A percentile compares a stretch with the other conserved stretches of the same genome.
phyloP scores from a whole-genome alignment of 1,139 yeast genomes.

The Magnusiomyces ingens region DNA sequence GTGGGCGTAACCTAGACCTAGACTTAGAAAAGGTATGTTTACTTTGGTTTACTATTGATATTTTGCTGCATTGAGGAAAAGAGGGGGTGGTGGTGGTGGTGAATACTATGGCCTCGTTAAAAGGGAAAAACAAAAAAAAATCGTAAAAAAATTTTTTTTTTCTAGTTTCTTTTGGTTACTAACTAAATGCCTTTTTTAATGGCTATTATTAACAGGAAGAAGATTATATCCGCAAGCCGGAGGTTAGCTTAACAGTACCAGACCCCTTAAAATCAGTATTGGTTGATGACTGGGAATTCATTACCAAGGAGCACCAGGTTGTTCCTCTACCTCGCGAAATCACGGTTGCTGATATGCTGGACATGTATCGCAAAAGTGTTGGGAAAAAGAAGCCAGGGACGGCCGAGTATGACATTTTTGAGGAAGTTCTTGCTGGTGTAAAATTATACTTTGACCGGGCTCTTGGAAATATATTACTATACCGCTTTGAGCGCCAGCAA shows the following conservation, averaged over 20 bases:
- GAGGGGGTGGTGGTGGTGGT: neutral
- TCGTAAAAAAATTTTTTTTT: too few relatives aligned
- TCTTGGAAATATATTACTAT: constrained; percentile 64
- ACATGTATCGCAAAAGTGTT: constrained; percentile 36
- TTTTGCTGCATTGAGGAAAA: neutral
- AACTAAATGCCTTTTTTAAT: neutral
- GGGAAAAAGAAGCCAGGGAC: constrained; percentile 18
- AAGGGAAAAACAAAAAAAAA: too few relatives aligned
- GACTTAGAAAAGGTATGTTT: constrained; percentile 21
- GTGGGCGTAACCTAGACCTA: constrained; percentile 40
- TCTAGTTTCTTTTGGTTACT: neutral
- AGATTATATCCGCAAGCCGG: constrained; percentile 40
- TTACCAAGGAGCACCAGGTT: constrained; percentile 71
- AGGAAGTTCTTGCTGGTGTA: constrained; percentile 66
- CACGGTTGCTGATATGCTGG: constrained; percentile 47
- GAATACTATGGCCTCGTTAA: neutral
- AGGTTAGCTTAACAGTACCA: constrained; percentile 52
- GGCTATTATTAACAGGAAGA: constrained; percentile 26
- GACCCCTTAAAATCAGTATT: constrained; percentile 59
- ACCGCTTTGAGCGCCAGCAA: constrained; percentile 81
- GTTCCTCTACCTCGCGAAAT: constrained; percentile 53
- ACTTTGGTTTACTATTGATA: neutral
- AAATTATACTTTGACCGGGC: constrained; percentile 71
- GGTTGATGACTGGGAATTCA: constrained; percentile 89
- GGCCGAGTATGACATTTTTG: constrained; percentile 48